These are phyloP conservation scores for Tetraselmis striata DNA, from an alignment of 139 green algal species.

Conservation along the genomic window DNA sequence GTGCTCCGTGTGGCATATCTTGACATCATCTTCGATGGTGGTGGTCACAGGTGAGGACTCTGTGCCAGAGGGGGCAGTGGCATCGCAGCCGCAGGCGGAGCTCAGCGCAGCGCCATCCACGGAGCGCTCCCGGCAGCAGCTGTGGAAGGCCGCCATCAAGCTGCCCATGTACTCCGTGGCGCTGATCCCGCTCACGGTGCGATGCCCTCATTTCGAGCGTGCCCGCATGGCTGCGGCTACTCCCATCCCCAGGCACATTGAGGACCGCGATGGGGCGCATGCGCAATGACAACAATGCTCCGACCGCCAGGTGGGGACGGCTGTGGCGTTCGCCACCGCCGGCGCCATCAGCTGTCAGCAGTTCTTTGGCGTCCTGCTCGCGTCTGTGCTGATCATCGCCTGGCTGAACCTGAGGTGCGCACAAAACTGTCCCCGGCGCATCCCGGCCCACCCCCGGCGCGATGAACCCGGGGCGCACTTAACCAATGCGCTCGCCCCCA, in stretches of 20 bases:
- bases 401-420: conserved; percentile 96
- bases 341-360: conserved; percentile 30
- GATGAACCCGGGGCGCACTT: too few relatives aligned
- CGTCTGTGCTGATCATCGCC: conserved; percentile 71
- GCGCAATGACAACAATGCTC: too few relatives aligned
- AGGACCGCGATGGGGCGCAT: too few relatives aligned
- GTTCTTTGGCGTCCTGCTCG: conserved; percentile 43
- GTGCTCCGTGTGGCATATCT: too few relatives aligned
- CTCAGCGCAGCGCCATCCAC: neutral
- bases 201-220: neutral
- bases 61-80: too few relatives aligned
- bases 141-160: conserved; percentile 85
- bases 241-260: too few relatives aligned
- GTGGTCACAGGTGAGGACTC: too few relatives aligned
- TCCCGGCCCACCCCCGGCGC: too few relatives aligned
- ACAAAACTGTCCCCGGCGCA: too few relatives aligned
- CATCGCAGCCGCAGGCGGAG: too few relatives aligned
- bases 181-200: conserved; percentile 75
- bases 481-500: too few relatives aligned
- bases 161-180: conserved; percentile 89
- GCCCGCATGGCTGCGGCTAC: neutral
- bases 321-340: conserved; percentile 40
- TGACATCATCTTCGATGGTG: too few relatives aligned
- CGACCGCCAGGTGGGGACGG: conserved; percentile 59
- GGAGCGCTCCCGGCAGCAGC: conserved; percentile 11